Evolutionary conservation across 768 basidiomycete species (phyloP).

Genomic region (Exsudoporus frostii): DNA sequence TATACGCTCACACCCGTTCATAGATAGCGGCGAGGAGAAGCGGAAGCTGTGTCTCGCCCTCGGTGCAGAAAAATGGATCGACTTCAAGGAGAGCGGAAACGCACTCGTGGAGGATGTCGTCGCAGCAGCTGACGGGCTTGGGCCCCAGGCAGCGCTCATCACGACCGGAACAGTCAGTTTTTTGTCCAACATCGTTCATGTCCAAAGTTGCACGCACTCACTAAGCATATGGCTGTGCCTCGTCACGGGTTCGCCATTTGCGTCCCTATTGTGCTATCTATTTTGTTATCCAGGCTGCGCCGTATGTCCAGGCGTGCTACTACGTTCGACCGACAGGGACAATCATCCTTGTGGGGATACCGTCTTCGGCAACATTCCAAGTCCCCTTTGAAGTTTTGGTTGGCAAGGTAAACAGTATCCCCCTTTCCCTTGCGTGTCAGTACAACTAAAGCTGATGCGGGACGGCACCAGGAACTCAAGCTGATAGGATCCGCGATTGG

Average conservation of each 20-base stretch:
- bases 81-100: constrained; percentile 44
- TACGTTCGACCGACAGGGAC: constrained; percentile 44
- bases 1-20: neutral
- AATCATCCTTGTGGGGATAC: constrained; percentile 41
- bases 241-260: neutral
- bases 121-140: constrained; percentile 38
- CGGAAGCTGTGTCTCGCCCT: constrained; percentile 34
- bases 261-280: neutral
- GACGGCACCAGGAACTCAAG: constrained; percentile 17
- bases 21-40: constrained; percentile 45
- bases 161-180: constrained; percentile 18
- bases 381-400: constrained; percentile 32
- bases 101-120: constrained; percentile 36
- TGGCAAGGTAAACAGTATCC: constrained; percentile 16
- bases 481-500: constrained; percentile 20
- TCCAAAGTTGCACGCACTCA: neutral
- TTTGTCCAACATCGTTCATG: neutral
- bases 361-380: constrained; percentile 27
- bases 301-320: constrained; percentile 42
- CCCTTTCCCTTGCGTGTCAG: neutral
- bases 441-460: neutral
- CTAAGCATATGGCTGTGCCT: neutral
- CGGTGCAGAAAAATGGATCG: constrained; percentile 44
- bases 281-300: constrained; percentile 22
- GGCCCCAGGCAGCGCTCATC: constrained; percentile 40